These are phyloP conservation scores for Oleoguttula mirabilis DNA, from an alignment of 495 filamentous ascomycete species.

Conservation along the genomic window DNA sequence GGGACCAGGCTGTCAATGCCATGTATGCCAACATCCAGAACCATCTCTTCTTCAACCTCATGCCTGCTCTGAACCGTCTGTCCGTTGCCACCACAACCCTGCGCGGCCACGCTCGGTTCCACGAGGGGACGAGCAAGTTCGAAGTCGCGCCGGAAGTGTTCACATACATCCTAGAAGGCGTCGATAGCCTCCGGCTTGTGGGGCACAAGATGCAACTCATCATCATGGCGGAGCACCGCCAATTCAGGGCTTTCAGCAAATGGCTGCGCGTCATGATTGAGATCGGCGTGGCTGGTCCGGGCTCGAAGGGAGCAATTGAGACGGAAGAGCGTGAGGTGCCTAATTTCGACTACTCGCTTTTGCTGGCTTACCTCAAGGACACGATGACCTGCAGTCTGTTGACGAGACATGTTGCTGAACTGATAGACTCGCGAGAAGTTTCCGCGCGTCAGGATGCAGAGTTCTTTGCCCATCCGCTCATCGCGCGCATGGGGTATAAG, in stretches of 20 bases:
- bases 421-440: neutral
- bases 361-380: slow-evolving; percentile 26
- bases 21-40: slow-evolving; percentile 67
- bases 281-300: slow-evolving; percentile 33
- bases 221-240: slow-evolving; percentile 62
- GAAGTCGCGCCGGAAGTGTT: slow-evolving; percentile 45
- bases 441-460: neutral
- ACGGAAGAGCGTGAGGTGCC: slow-evolving; percentile 22
- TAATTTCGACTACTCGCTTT: slow-evolving; percentile 22
- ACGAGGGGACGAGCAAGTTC: slow-evolving; percentile 52
- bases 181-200: slow-evolving; percentile 48
- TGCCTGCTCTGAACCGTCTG: slow-evolving; percentile 76
- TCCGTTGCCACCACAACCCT: slow-evolving; percentile 71
- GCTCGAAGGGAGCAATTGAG: slow-evolving; percentile 37
- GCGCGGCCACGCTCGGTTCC: slow-evolving; percentile 74
- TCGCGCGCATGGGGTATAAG: slow-evolving; percentile 9
- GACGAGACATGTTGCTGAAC: slow-evolving; percentile 6
- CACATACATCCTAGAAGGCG: slow-evolving; percentile 20
- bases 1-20: slow-evolving; percentile 72
- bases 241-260: slow-evolving; percentile 65
- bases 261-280: slow-evolving; percentile 87
- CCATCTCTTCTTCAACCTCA: slow-evolving; percentile 71
- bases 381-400: slow-evolving; percentile 19
- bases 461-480: neutral
- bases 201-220: slow-evolving; percentile 59